Base-by-base conservation (phyloP, 2,329 filamentous ascomycete species). In the Mollisia scopiformis region DNA sequence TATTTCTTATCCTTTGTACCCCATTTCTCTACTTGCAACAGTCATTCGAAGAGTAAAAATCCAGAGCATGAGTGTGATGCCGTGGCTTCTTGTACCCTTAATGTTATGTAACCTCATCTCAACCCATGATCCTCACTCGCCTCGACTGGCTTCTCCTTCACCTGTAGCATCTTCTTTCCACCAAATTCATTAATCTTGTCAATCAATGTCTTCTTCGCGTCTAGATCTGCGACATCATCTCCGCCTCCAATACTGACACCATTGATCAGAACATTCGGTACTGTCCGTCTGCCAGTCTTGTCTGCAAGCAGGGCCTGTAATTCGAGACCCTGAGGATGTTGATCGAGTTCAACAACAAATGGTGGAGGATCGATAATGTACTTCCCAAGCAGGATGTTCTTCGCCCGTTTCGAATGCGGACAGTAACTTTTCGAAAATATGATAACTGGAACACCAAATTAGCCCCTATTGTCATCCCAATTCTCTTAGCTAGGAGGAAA, bases 361-460 rank as follows among this genome's bases (percentile, higher is more conserved):
- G 95, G 95, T 11, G 85, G 78, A 0, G 95, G 95, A 0, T 86
- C 84, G 73, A 99, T 96, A 57, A 80, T 81, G 80, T 98, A 98
- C 69, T 90, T 88, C 23, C 93, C 86, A 43, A 97, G 85, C 41
- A 99, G 84, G 58, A 98, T 84, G 46, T 82, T 81, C 78, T 99
- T 99, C 49, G 95, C 95, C 68, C 87, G 88, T 73, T 88, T 89
- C 55, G 93, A 97, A 78, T 85, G 89, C 0, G 90, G 92, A 76
- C 95, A 99, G 78, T 94, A 97, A 1, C 90, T 86, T 77, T 99
- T 98, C 66, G 93, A 97, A 79, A 98, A 98, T 70, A 99, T 92
- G 74, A 97, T 91, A 62, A 98, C 92, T 95, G 66, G 28, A n/a
- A 2, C 7, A 35, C 10, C 7, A n/a, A n/a, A 10, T 41, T 21